A percentile compares a stretch with the other conserved stretches of the same genome.
Conservation (phyloP, 2,329 filamentous ascomycete species). For the Aspergillus sergii region DNA sequence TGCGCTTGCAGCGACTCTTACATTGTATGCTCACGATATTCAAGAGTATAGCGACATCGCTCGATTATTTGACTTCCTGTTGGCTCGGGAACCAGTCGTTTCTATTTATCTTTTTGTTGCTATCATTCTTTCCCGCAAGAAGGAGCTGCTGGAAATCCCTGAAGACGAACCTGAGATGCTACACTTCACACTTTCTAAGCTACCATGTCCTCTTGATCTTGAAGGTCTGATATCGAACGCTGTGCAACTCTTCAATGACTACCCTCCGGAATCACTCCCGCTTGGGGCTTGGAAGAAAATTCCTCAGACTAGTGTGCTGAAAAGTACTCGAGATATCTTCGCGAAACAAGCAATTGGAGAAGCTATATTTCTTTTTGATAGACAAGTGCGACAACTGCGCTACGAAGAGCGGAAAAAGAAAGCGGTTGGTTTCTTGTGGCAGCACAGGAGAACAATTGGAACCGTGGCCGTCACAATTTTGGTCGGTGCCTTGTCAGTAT, state of each 20-base stretch:
- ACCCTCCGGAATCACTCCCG: conserved; percentile 73
- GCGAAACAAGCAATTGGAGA: conserved; percentile 63
- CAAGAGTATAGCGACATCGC: conserved; percentile 86
- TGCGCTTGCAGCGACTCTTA: conserved; percentile 88
- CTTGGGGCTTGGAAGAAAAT: conserved; percentile 69
- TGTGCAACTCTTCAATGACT: conserved; percentile 60
- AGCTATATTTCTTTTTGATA: conserved; percentile 68
- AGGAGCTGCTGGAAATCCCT: conserved; percentile 83
- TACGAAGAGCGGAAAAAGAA: conserved; percentile 63
- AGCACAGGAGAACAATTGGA: conserved; percentile 66
- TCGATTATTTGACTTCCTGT: conserved; percentile 86
- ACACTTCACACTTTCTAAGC: conserved; percentile 81
- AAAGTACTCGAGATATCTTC: conserved; percentile 68
- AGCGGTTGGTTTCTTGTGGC: conserved; percentile 57
- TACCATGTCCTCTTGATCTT: conserved; percentile 78
- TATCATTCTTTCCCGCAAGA: conserved; percentile 77
- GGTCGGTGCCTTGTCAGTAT: conserved; percentile 69
- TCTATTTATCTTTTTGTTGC: conserved; percentile 90
- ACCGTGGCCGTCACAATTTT: conserved; percentile 66
- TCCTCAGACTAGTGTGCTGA: conserved; percentile 77
- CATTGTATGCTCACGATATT: conserved; percentile 95
- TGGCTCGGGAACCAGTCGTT: conserved; percentile 85
- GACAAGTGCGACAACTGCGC: conserved; percentile 72
- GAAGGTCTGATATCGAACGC: conserved; percentile 74
- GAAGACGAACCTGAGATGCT: conserved; percentile 88